These are phyloP conservation scores for Hortiboletus campestris DNA, from an alignment of 768 basidiomycete species.

Conservation along the genomic window DNA sequence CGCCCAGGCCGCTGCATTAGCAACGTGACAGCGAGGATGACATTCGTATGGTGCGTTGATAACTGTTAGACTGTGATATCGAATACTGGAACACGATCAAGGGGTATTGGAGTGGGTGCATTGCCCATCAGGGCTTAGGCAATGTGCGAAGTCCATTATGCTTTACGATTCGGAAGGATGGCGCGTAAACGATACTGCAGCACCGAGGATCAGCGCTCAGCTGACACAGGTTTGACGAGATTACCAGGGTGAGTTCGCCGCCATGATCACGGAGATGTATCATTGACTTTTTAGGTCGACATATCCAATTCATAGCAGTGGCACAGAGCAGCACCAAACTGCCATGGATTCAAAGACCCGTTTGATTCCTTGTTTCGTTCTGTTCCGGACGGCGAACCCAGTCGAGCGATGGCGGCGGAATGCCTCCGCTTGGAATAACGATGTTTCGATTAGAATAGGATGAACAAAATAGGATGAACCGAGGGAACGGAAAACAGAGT, in stretches of 20 bases:
- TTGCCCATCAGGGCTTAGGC: no score
- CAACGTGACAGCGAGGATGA: no score
- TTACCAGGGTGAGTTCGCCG: not conserved
- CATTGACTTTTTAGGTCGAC: not conserved
- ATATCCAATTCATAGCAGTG: not conserved
- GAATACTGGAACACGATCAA: not conserved
- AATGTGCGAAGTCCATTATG: no score
- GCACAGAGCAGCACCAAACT: no score
- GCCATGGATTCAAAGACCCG: not conserved
- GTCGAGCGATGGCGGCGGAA: not conserved
- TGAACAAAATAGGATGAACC: conserved; percentile 7
- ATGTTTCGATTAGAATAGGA: conserved; percentile 7
- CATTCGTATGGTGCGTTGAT: not conserved
- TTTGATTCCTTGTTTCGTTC: conserved; percentile 2
- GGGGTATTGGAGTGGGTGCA: no score
- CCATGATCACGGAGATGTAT: not conserved
- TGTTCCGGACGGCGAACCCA: conserved; percentile 10
- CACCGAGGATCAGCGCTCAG: not conserved
- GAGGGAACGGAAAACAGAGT: conserved; percentile 1
- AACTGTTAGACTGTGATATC: not conserved
- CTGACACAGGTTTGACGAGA: not conserved
- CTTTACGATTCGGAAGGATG: not conserved
- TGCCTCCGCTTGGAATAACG: conserved; percentile 15
- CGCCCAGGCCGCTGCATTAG: not conserved
- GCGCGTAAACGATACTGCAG: not conserved